A percentile compares a stretch with the other conserved stretches of the same genome.
These are phyloP conservation scores for Sphagnurus paluster DNA, from an alignment of 1,284 basidiomycete genomes.

Conservation along the genomic window DNA sequence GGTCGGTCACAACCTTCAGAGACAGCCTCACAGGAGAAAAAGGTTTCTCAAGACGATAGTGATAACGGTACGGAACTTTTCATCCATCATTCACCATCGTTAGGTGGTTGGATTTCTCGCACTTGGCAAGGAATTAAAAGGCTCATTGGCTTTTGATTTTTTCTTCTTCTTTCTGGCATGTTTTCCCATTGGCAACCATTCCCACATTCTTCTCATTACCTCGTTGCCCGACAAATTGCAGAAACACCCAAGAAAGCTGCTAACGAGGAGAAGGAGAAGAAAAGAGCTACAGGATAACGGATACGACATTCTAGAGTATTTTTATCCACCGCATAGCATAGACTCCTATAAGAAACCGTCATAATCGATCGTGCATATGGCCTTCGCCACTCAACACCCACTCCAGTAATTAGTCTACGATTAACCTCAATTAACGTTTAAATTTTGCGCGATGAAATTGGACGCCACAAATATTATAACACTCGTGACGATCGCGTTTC, in stretches of 20 bases:
- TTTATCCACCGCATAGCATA: slow-evolving; percentile 1
- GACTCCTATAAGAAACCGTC: slow-evolving; percentile 11
- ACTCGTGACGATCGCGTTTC: slow-evolving; percentile 17
- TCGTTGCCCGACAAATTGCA: slow-evolving; percentile 19
- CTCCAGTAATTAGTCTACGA: slow-evolving; percentile 2
- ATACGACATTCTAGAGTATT: slow-evolving; percentile 9
- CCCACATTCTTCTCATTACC: slow-evolving; percentile 19
- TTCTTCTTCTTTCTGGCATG: slow-evolving; percentile 42
- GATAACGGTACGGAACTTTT: slow-evolving; percentile 78
- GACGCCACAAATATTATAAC: slow-evolving; percentile 18
- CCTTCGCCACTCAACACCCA: slow-evolving; percentile 2
- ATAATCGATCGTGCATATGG: slow-evolving; percentile 10
- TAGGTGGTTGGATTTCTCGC: slow-evolving; percentile 68
- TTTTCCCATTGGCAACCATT: slow-evolving; percentile 32
- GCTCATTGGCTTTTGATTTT: slow-evolving; percentile 70
- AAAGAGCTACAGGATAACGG: slow-evolving; percentile 42
- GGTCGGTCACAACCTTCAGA: slow-evolving; percentile 45
- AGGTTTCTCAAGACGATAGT: slow-evolving; percentile 33
- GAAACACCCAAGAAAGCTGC: slow-evolving; percentile 13
- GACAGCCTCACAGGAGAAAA: slow-evolving; percentile 25
- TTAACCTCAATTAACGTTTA: slow-evolving; percentile 11
- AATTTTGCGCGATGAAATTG: slow-evolving; percentile 10
- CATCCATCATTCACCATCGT: slow-evolving; percentile 51
- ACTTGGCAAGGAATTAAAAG: slow-evolving; percentile 64
- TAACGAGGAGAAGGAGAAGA: slow-evolving; percentile 31